A percentile compares a stretch with the other conserved stretches of the same genome.
Conservation (phyloP, 257 asterid genomes). For the Gentiana dahurica region DNA sequence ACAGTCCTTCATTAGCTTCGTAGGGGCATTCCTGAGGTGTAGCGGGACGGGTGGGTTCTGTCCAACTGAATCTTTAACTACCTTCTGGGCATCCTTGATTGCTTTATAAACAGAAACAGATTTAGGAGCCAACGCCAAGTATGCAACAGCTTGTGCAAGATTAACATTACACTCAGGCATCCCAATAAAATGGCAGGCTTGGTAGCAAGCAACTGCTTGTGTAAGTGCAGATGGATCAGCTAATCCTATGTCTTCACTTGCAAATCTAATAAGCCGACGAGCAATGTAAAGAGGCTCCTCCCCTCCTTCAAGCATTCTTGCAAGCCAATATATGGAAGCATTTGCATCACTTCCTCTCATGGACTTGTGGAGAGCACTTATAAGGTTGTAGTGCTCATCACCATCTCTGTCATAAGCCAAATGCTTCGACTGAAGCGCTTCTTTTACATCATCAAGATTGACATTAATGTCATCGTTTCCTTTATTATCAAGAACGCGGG, state of each 20-base stretch:
- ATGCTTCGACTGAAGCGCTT: constrained; percentile 70
- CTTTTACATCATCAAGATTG: constrained; percentile 31
- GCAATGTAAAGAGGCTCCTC: constrained; percentile 83
- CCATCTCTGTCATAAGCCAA: constrained; percentile 65
- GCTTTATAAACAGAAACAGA: constrained; percentile 63
- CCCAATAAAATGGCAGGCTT: constrained; percentile 70
- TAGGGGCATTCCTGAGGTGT: constrained; percentile 84
- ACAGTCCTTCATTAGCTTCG: constrained; percentile 80
- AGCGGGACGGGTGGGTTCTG: constrained; percentile 72
- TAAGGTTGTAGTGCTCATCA: constrained; percentile 73
- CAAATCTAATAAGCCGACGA: constrained; percentile 56
- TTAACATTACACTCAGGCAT: constrained; percentile 78
- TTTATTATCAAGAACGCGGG: constrained; percentile 3
- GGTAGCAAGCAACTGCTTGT: constrained; percentile 78
- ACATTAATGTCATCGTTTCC: neutral
- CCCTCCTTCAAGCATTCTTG: constrained; percentile 86
- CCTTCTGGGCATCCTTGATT: constrained; percentile 41
- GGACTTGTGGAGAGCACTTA: constrained; percentile 80
- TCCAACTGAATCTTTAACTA: constrained; percentile 70
- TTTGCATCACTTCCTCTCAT: constrained; percentile 74
- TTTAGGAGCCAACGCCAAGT: constrained; percentile 73
- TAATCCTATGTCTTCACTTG: constrained; percentile 72
- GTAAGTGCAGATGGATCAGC: constrained; percentile 72
- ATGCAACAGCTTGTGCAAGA: constrained; percentile 69
- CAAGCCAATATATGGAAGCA: constrained; percentile 80